These are phyloP conservation scores for Lachancea dasiensis DNA, from an alignment of 805 yeast species.

Conservation along the genomic window DNA sequence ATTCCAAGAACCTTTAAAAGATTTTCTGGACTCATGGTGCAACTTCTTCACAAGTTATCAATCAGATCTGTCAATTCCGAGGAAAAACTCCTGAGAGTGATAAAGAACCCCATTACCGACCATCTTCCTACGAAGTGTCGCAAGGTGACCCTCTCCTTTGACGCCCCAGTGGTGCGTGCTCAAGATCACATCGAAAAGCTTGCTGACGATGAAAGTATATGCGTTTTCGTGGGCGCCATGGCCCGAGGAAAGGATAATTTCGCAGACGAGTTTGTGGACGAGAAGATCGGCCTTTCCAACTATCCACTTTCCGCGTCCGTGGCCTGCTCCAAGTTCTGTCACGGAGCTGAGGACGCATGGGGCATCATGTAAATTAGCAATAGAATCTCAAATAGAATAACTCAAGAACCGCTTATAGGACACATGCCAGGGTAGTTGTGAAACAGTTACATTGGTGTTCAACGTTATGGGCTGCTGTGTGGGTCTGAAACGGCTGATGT, in stretches of 20 bases:
- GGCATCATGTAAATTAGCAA: slow-evolving; percentile 42
- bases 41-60: slow-evolving; percentile 82
- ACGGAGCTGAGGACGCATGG: slow-evolving; percentile 99
- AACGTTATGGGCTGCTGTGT: no score
- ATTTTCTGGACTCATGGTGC: slow-evolving; percentile 97
- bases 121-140: slow-evolving; percentile 95
- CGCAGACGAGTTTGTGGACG: slow-evolving; percentile 96
- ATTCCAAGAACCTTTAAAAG: slow-evolving; percentile 98
- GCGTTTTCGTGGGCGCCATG: slow-evolving; percentile 99
- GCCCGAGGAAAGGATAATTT: slow-evolving; percentile 97
- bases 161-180: slow-evolving; percentile 80
- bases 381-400: slow-evolving; percentile 1
- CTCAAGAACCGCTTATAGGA: not conserved
- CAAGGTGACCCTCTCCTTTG: slow-evolving; percentile 86
- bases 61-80: slow-evolving; percentile 94
- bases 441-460: not conserved
- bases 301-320: slow-evolving; percentile 96
- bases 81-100: slow-evolving; percentile 87
- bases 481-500: no score
- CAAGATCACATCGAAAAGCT: slow-evolving; percentile 78
- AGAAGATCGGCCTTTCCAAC: slow-evolving; percentile 90
- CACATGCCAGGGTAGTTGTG: not conserved
- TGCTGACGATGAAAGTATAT: slow-evolving; percentile 85
- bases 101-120: slow-evolving; percentile 95
- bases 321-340: slow-evolving; percentile 97